A percentile compares a stretch with the other conserved stretches of the same genome.
Evolutionary conservation across 140 eudicot genomes (phyloP).

Genomic region (Stevia rebaudiana): DNA sequence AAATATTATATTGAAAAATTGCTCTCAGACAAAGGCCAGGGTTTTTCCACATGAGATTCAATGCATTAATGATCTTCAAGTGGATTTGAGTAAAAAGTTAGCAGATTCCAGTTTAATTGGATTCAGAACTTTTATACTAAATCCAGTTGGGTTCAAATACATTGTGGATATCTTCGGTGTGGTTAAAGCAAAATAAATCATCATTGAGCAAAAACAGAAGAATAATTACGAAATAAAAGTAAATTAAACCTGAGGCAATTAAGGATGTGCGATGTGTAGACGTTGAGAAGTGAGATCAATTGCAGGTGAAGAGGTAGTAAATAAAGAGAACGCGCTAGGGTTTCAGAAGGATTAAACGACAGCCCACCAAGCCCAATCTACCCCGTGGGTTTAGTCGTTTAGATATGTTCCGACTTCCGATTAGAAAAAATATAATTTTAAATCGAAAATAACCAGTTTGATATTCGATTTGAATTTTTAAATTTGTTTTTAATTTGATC

Average conservation of each 20-base stretch:
- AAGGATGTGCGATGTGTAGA: too few relatives aligned
- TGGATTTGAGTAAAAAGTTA: slow-evolving; percentile 21
- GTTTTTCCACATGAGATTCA: slow-evolving; percentile 52
- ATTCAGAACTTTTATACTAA: slow-evolving; percentile 18
- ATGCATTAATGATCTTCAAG: background rate
- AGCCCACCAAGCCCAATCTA: slow-evolving; percentile 26
- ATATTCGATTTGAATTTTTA: too few relatives aligned
- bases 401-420: too few relatives aligned
- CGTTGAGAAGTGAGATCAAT: too few relatives aligned
- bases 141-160: slow-evolving; percentile 9
- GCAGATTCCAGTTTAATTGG: background rate
- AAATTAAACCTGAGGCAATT: slow-evolving; percentile 22
- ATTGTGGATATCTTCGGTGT: slow-evolving; percentile 53
- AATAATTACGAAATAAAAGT: background rate
- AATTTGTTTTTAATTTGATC: too few relatives aligned
- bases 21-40: slow-evolving; percentile 75
- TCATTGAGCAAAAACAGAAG: slow-evolving; percentile 40
- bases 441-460: too few relatives aligned
- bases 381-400: too few relatives aligned
- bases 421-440: too few relatives aligned
- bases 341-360: background rate
- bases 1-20: background rate
- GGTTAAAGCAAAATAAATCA: slow-evolving; percentile 79
- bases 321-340: slow-evolving; percentile 21
- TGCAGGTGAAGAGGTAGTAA: background rate